A percentile compares a stretch with the other conserved stretches of the same genome.
These are phyloP conservation scores for Ceratobasidium sp. DNA, from an alignment of 1,284 basidiomycete species.

Conservation along the genomic window DNA sequence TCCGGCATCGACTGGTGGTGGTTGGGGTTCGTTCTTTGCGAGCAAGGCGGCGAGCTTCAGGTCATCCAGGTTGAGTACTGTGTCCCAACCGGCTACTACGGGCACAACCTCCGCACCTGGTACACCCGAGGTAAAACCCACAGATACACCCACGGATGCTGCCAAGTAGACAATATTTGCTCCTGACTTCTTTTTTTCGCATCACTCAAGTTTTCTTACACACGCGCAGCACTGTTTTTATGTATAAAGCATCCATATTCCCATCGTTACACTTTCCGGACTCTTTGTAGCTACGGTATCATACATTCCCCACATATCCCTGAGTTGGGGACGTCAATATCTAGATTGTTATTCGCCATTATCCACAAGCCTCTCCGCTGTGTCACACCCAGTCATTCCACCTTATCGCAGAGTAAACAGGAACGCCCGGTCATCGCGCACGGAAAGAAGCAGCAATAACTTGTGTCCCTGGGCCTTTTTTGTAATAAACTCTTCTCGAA, in stretches of 20 bases:
- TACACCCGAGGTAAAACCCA: slow-evolving; percentile 32
- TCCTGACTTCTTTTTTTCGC: background rate
- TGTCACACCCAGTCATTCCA: background rate
- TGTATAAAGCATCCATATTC: slow-evolving; percentile 21
- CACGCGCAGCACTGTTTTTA: slow-evolving; percentile 14
- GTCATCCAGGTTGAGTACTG: slow-evolving; percentile 23
- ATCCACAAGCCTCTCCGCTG: too few species aligned
- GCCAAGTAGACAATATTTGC: slow-evolving; percentile 1
- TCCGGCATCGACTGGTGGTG: slow-evolving; percentile 17
- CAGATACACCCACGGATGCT: slow-evolving; percentile 11
- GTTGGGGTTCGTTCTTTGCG: slow-evolving; percentile 44
- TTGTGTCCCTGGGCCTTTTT: slow-evolving; percentile 66
- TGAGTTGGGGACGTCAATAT: slow-evolving; percentile 5
- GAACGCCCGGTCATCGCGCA: slow-evolving; percentile 71
- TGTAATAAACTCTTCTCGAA: slow-evolving; percentile 67
- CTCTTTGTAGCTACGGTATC: slow-evolving; percentile 33
- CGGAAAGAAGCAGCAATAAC: slow-evolving; percentile 69
- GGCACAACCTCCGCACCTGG: background rate
- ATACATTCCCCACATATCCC: slow-evolving; percentile 13
- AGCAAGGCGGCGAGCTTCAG: slow-evolving; percentile 43
- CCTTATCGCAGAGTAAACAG: slow-evolving; percentile 53
- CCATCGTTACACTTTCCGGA: background rate
- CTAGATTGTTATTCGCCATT: too few species aligned
- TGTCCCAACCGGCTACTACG: background rate
- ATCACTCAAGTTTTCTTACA: background rate